A percentile compares a stretch with the other conserved stretches of the same genome.
Evolutionary conservation across 1,284 basidiomycete species (phyloP).

Genomic region (Pyrrhoderma noxium): DNA sequence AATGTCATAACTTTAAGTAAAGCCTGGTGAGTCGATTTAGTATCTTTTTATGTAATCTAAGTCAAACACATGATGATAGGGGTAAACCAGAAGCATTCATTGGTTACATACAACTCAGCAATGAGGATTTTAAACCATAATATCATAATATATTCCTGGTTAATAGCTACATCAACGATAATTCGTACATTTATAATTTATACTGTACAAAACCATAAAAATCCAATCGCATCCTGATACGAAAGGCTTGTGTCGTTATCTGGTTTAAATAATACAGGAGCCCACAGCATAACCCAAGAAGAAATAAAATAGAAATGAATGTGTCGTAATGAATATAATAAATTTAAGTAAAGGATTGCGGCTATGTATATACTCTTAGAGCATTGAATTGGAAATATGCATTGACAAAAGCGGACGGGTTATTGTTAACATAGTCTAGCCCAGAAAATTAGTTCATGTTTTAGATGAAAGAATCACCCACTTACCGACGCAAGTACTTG

Average conservation of each 20-base stretch:
- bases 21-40: conserved; percentile 5
- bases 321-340: too few species aligned
- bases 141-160: too few species aligned
- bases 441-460: neutral
- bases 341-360: too few species aligned
- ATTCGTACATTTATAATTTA: too few species aligned
- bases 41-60: neutral
- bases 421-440: conserved; percentile 18
- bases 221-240: too few species aligned
- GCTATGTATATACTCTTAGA: conserved; percentile 15
- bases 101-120: conserved; percentile 14
- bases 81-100: conserved; percentile 14
- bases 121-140: conserved; percentile 14
- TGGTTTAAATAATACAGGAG: too few species aligned
- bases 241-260: too few species aligned
- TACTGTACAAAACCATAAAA: too few species aligned
- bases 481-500: conserved; percentile 11
- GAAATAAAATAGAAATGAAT: too few species aligned
- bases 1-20: conserved; percentile 1
- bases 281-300: too few species aligned
- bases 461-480: neutral
- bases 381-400: conserved; percentile 15
- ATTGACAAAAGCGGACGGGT: conserved; percentile 14
- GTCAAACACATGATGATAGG: neutral
- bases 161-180: too few species aligned